phyloP scores from a whole-genome alignment of 2,329 filamentous ascomycete species.

The Verruconis gallopava region DNA sequence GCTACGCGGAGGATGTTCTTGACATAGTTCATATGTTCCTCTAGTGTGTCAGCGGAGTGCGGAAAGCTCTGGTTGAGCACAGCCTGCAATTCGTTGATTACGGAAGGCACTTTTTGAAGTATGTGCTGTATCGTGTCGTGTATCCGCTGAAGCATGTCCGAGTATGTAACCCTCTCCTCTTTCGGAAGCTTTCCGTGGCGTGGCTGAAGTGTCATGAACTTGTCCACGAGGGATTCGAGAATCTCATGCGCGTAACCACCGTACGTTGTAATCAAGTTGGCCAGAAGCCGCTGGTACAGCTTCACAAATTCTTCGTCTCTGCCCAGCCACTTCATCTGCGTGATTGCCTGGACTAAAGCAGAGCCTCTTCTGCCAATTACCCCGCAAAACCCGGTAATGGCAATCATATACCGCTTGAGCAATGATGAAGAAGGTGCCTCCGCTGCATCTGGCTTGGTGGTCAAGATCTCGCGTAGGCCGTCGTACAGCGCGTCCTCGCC shows the following conservation, averaged over 20 bases:
- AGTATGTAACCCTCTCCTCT: constrained; percentile 45
- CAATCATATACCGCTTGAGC: constrained; percentile 45
- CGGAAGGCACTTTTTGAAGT: constrained; percentile 68
- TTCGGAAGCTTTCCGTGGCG: constrained; percentile 40
- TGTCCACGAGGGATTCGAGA: constrained; percentile 66
- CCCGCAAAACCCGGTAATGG: constrained; percentile 43
- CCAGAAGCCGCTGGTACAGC: constrained; percentile 43
- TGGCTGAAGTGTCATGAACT: constrained; percentile 50
- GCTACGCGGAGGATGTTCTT: constrained; percentile 69
- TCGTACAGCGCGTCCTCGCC: constrained; percentile 45
- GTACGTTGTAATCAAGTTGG: constrained; percentile 65
- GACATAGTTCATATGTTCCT: constrained; percentile 76
- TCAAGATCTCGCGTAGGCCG: constrained; percentile 36
- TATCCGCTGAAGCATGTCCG: constrained; percentile 56
- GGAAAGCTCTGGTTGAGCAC: constrained; percentile 60
- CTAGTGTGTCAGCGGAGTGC: constrained; percentile 60
- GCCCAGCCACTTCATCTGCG: constrained; percentile 48
- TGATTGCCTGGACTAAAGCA: constrained; percentile 43
- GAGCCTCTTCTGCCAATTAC: constrained; percentile 43
- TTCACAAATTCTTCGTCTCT: constrained; percentile 46
- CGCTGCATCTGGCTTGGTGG: constrained; percentile 31
- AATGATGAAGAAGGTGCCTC: constrained; percentile 34
- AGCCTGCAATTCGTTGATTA: constrained; percentile 54
- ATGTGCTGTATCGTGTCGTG: constrained; percentile 67
- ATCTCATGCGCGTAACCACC: constrained; percentile 63